phyloP scores from a whole-genome alignment of 1,284 basidiomycete species.

The Puccinia coronata region DNA sequence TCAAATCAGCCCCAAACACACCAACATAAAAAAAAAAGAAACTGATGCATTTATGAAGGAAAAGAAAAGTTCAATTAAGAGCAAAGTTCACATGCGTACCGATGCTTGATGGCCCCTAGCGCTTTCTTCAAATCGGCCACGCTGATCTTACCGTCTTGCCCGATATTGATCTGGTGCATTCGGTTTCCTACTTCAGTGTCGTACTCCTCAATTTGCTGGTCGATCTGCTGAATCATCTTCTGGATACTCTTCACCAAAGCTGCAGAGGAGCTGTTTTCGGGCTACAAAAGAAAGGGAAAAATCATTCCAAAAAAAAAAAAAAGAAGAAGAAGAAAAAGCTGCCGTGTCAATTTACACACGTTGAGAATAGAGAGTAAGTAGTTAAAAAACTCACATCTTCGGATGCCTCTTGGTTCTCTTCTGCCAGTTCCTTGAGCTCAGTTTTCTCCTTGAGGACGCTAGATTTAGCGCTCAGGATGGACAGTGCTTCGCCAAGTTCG shows the following conservation, averaged over 20 bases:
- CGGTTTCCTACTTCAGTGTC: slow-evolving; percentile 77
- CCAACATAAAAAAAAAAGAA: neutral
- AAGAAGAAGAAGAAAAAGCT: neutral
- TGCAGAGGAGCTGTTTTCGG: slow-evolving; percentile 60
- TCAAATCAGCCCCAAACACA: neutral
- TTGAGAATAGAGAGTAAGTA: no score
- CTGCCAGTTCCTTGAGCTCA: slow-evolving; percentile 83
- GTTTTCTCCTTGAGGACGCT: slow-evolving; percentile 93
- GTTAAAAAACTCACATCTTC: slow-evolving; percentile 41
- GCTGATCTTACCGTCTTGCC: slow-evolving; percentile 86
- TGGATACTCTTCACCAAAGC: slow-evolving; percentile 91
- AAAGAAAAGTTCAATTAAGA: no score
- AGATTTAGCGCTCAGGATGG: slow-evolving; percentile 90
- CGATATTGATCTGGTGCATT: slow-evolving; percentile 90
- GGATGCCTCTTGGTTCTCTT: slow-evolving; percentile 80
- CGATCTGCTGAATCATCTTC: slow-evolving; percentile 93
- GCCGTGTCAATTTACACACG: no score
- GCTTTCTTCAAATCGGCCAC: slow-evolving; percentile 87
- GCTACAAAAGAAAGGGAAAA: neutral
- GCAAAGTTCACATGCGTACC: no score
- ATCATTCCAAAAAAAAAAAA: no score
- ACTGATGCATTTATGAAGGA: neutral
- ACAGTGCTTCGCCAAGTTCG: slow-evolving; percentile 88
- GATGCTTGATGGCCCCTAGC: slow-evolving; percentile 87
- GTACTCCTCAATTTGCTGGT: slow-evolving; percentile 87